These are phyloP conservation scores for Plicaturopsis crispa DNA, from an alignment of 768 basidiomycete genomes.

Conservation along the genomic window DNA sequence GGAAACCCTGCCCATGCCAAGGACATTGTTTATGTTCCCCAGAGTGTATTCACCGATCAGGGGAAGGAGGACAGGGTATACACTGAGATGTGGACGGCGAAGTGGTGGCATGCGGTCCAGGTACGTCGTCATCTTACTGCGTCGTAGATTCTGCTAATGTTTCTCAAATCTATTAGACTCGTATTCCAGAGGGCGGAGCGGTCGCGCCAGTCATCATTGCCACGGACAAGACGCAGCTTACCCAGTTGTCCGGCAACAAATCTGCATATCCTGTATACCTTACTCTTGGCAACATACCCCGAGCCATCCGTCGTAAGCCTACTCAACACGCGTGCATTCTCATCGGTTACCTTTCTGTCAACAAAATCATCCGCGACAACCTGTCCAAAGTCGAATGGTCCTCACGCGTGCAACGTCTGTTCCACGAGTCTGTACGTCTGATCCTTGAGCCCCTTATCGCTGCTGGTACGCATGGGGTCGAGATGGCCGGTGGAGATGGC, in stretches of 20 bases:
- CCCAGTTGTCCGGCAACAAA: slow-evolving; percentile 11
- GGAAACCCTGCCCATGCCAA: slow-evolving; percentile 8
- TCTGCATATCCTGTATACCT: slow-evolving; percentile 3
- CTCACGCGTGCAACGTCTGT: background rate
- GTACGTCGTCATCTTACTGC: background rate
- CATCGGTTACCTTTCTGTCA: slow-evolving; percentile 11
- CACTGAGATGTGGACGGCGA: slow-evolving; percentile 11
- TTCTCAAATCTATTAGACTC: background rate
- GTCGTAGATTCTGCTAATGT: background rate
- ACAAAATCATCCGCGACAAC: slow-evolving; percentile 4
- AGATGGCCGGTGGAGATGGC: slow-evolving; percentile 6
- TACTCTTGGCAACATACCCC: slow-evolving; percentile 6
- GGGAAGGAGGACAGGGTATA: slow-evolving; percentile 5
- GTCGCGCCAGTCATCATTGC: slow-evolving; percentile 9
- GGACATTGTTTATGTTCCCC: slow-evolving; percentile 3
- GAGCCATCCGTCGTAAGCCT: slow-evolving; percentile 8
- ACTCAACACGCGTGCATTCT: slow-evolving; percentile 8
- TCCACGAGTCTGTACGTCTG: background rate
- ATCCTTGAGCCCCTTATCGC: slow-evolving; percentile 2
- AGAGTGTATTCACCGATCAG: too few species aligned
- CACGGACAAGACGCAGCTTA: slow-evolving; percentile 10
- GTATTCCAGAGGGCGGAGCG: slow-evolving; percentile 5
- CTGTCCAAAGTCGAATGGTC: too few species aligned
- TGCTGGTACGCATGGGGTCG: slow-evolving; percentile 4
- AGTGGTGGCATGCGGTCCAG: slow-evolving; percentile 8